Evolutionary conservation across 805 yeast genomes (phyloP).

Genomic region (Candida glaebosa): DNA sequence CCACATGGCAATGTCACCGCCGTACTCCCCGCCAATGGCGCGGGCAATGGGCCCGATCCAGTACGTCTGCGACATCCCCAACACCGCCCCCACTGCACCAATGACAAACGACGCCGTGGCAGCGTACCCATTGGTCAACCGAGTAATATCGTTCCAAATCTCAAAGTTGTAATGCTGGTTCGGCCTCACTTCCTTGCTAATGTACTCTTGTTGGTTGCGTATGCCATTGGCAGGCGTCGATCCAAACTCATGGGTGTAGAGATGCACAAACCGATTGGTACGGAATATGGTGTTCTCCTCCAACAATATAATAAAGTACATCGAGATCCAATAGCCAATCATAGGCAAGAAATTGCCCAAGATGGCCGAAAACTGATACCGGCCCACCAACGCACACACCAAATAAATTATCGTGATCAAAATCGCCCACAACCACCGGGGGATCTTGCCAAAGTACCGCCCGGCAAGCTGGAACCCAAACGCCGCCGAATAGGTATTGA

Average conservation of each 20-base stretch:
- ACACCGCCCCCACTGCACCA: conserved; percentile 79
- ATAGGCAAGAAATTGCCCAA: conserved; percentile 81
- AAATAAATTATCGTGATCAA: conserved; percentile 60
- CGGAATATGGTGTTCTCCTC: conserved; percentile 77
- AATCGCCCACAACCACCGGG: conserved; percentile 76
- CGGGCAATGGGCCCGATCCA: conserved; percentile 75
- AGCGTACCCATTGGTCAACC: conserved; percentile 69
- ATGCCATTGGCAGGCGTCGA: conserved; percentile 2
- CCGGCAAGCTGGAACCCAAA: conserved; percentile 70
- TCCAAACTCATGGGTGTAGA: conserved; percentile 29
- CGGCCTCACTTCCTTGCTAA: conserved; percentile 33
- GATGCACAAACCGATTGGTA: conserved; percentile 33
- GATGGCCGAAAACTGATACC: conserved; percentile 66
- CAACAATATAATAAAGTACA: conserved; percentile 65
- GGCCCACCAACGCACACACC: conserved; percentile 72
- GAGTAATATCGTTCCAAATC: conserved; percentile 62
- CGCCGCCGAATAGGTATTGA: conserved; percentile 80
- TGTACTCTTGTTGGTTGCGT: conserved; percentile 8
- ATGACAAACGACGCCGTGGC: conserved; percentile 60
- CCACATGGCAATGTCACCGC: conserved; percentile 85
- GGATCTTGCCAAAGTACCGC: conserved; percentile 51
- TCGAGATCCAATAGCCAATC: conserved; percentile 89
- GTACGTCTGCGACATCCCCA: conserved; percentile 87
- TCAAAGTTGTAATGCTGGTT: conserved; percentile 62
- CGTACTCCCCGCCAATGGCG: conserved; percentile 55